Evolutionary conservation across 371 early-diverging fungal species (phyloP), one percentile per base, ranked within the genome.

Genomic region (Sporodiniella umbellata): DNA sequence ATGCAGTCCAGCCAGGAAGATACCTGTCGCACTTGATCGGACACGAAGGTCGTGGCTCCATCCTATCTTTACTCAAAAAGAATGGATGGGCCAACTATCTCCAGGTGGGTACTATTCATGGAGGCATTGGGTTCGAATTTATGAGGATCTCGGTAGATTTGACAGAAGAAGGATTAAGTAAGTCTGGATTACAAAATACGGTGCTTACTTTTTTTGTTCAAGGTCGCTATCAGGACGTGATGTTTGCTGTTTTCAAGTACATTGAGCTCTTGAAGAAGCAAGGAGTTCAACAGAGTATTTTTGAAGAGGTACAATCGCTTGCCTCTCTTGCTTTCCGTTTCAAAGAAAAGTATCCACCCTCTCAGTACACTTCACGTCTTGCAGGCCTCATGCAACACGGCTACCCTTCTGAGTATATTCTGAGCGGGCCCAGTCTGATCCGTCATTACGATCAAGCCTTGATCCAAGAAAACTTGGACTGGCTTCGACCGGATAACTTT

Each of bases 61-160:
- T 98, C 26, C 70, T 96, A 19, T 89, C 94, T 1, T 60, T 83
- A 17, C 69, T 98, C 35, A 94, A 95, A 60, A 76, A 84, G 62
- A 83, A 87, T 52, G 93, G 73, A 14, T 96, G 95, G 96, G 96
- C 93, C 2, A 85, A 86, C 42, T 75, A 76, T 33, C 62, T 94
- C 51, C 79, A 78, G 23, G 88, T 87, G 0, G 88, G 92, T 8
- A 65, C 79, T 2, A 64, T 70, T n/a, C 71, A 72, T 52, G 86
- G 84, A 31, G 89, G 85, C 4, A 78, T 79, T 53, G 83, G 79
- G 2, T 93, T 90, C 68, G 88, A 79, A 17, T 89, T 92, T 60
- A 89, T 95, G 78, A 84, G 82, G 47, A 80, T 96, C 48, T 67
- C 79, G 6, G 70, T 94, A 7, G 86, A 86, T 46, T 72, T 97